phyloP scores from a whole-genome alignment of 75 land plant genomes.

The Adiantum capillusveneris region DNA sequence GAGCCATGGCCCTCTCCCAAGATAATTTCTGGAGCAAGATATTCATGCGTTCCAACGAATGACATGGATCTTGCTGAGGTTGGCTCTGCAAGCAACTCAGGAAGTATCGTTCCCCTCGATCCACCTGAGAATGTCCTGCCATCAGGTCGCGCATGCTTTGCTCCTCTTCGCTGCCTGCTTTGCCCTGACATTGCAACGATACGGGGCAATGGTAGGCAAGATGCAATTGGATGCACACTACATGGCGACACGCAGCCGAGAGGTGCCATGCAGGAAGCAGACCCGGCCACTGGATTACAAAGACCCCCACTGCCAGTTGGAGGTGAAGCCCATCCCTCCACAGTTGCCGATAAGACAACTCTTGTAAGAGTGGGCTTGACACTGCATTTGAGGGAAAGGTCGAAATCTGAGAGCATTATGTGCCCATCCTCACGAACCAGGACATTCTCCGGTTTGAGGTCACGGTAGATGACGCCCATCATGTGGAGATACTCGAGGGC shows the following conservation, averaged over 20 bases:
- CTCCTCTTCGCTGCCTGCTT: too few species aligned
- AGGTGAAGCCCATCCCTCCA: slow-evolving; percentile 5
- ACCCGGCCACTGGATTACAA: not conserved
- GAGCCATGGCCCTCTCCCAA: slow-evolving; percentile 60
- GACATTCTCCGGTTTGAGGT: slow-evolving; percentile 75
- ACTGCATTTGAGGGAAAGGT: slow-evolving; percentile 53
- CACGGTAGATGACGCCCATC: slow-evolving; percentile 62
- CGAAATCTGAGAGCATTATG: slow-evolving; percentile 81
- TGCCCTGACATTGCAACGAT: too few species aligned
- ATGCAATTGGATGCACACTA: slow-evolving; percentile 3
- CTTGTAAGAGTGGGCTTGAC: slow-evolving; percentile 24
- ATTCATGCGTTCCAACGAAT: slow-evolving; percentile 87
- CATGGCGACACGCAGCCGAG: slow-evolving; percentile 14
- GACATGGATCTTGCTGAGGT: slow-evolving; percentile 43
- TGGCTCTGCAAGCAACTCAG: slow-evolving; percentile 54
- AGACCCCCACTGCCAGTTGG: not conserved
- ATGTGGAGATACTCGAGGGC: slow-evolving; percentile 72
- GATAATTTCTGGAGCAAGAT: slow-evolving; percentile 71
- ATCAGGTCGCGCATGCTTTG: too few species aligned
- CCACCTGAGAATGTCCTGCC: not conserved
- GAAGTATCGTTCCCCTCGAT: slow-evolving; percentile 5
- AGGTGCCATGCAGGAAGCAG: not conserved
- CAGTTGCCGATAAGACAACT: not conserved
- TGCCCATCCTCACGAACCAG: slow-evolving; percentile 65
- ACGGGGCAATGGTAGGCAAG: not conserved